A percentile compares a stretch with the other conserved stretches of the same genome.
Conservation (phyloP, 2,329 filamentous ascomycete species). For the Aspergillus phoenicis region DNA sequence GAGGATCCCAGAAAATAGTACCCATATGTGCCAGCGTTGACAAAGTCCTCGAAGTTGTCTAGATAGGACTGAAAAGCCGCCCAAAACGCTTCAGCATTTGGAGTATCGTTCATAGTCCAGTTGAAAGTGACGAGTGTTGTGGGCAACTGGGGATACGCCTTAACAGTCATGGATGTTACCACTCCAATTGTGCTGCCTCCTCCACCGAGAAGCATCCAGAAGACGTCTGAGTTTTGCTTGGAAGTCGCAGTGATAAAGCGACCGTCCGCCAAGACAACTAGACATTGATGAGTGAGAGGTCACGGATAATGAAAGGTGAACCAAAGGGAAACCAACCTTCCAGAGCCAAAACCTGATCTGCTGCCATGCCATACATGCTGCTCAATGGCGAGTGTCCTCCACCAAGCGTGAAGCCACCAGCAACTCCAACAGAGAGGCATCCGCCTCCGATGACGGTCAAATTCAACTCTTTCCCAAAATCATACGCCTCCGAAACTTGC, state of each 20-base stretch:
- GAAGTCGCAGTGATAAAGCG: conserved; percentile 25
- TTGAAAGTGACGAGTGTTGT: conserved; percentile 29
- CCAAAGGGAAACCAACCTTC: conserved; percentile 30
- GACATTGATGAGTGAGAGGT: not conserved
- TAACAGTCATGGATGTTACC: conserved; percentile 41
- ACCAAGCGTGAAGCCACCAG: conserved; percentile 47
- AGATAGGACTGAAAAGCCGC: conserved; percentile 20
- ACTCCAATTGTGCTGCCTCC: conserved; percentile 56
- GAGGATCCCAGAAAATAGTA: conserved; percentile 28
- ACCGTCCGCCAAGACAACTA: conserved; percentile 23
- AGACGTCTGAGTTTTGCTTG: conserved; percentile 44
- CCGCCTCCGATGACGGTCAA: conserved; percentile 57
- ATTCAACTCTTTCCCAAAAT: conserved; percentile 47
- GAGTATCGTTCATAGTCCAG: conserved; percentile 24
- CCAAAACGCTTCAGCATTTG: conserved; percentile 23
- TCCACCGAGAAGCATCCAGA: conserved; percentile 57
- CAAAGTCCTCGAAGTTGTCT: conserved; percentile 23
- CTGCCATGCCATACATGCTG: conserved; percentile 56
- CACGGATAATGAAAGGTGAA: not conserved
- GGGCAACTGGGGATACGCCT: conserved; percentile 20
- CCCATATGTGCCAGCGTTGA: conserved; percentile 27
- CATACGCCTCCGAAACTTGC: conserved; percentile 53
- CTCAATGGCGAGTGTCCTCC: conserved; percentile 48
- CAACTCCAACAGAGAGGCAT: conserved; percentile 54
- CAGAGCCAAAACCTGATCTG: conserved; percentile 58